Percentiles rank a stretch among this genome's conserved stretches.
These are phyloP conservation scores for Fraxinus anomala DNA, from an alignment of 257 asterid genomes.

Conservation along the genomic window DNA sequence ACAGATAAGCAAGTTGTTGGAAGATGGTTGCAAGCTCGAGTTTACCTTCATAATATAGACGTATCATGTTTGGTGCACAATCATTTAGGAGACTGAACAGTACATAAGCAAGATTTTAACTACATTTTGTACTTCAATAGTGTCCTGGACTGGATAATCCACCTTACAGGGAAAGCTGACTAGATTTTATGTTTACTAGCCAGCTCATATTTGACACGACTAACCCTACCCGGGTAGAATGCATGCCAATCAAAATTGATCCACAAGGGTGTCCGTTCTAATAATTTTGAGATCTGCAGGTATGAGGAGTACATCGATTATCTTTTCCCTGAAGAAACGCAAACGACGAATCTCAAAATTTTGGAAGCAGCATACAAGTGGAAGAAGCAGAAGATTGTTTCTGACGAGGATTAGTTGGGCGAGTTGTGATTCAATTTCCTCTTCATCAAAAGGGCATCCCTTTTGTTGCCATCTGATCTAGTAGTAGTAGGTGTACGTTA, in stretches of 20 bases:
- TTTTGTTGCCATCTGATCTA: background rate
- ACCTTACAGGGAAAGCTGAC: background rate
- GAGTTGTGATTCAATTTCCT: background rate
- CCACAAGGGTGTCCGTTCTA: conserved; percentile 9
- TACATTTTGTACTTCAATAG: background rate
- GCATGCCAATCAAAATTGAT: background rate
- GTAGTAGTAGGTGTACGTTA: background rate
- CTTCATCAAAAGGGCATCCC: background rate
- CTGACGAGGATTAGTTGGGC: conserved; percentile 54
- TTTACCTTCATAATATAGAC: background rate
- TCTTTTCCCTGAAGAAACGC: conserved; percentile 87
- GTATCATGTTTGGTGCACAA: background rate
- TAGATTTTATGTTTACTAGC: background rate
- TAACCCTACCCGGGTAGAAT: background rate
- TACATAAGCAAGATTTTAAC: background rate
- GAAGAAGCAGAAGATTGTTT: conserved; percentile 73
- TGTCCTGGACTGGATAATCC: background rate
- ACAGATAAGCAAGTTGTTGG: background rate
- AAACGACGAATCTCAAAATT: conserved; percentile 67
- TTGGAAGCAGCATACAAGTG: conserved; percentile 91
- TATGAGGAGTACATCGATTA: conserved; percentile 88
- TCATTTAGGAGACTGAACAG: background rate
- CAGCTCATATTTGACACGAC: background rate
- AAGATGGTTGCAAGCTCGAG: background rate
- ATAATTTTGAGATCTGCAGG: conserved; percentile 46